These are phyloP conservation scores for Teratosphaeria viscida DNA, from an alignment of 2,329 filamentous ascomycete genomes.

Conservation along the genomic window DNA sequence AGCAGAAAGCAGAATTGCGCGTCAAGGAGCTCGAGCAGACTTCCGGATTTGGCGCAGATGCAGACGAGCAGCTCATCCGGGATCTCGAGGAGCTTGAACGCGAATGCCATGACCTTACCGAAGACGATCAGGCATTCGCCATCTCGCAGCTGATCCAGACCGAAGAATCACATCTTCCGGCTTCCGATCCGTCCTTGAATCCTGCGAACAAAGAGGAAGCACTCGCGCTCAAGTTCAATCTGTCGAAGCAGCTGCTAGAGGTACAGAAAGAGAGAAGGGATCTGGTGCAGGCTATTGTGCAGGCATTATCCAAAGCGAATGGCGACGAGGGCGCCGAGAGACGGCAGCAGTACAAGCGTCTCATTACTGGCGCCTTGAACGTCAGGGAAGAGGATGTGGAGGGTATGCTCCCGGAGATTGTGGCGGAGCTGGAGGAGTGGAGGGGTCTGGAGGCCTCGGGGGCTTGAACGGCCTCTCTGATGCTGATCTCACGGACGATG, in stretches of 20 bases:
- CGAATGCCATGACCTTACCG: conserved; percentile 34
- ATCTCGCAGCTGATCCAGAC: conserved; percentile 24
- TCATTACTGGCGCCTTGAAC: conserved; percentile 59
- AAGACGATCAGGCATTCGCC: conserved; percentile 34
- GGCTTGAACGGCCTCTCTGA: conserved; percentile 7
- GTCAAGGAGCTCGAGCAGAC: conserved; percentile 43
- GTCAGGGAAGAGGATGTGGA: conserved; percentile 61
- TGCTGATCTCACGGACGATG: not conserved
- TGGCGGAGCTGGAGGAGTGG: conserved; percentile 38
- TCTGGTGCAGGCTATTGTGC: conserved; percentile 1
- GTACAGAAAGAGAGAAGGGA: conserved; percentile 29
- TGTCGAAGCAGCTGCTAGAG: not conserved
- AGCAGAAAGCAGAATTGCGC: conserved; percentile 41
- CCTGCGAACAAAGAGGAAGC: not conserved
- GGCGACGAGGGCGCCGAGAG: conserved; percentile 59
- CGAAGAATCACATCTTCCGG: not conserved
- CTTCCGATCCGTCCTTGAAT: not conserved
- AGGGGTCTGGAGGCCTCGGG: conserved; percentile 12
- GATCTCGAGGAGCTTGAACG: conserved; percentile 26
- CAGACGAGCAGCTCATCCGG: conserved; percentile 27
- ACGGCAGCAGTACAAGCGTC: conserved; percentile 60
- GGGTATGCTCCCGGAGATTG: conserved; percentile 43
- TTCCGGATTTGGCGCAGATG: conserved; percentile 16
- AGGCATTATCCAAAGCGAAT: conserved; percentile 49
- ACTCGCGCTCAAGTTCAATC: not conserved